Percentiles rank a stretch among this genome's conserved stretches.
phyloP scores from a whole-genome alignment of 1,139 yeast genomes.

The Candida sanyaensis region DNA sequence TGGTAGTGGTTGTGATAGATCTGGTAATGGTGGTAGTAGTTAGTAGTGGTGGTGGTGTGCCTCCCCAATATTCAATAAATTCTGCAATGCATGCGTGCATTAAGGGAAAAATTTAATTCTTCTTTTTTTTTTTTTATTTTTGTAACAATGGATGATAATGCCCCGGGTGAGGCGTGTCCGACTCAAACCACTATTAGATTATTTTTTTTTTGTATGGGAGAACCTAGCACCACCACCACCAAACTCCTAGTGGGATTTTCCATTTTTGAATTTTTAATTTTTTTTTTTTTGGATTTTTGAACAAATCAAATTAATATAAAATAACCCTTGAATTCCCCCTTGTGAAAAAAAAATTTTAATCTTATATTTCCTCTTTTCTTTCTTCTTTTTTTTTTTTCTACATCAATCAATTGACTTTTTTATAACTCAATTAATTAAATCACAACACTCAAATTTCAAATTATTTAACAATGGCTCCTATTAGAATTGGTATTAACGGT shows the following conservation, averaged over 20 bases:
- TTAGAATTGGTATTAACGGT: conserved; percentile 79
- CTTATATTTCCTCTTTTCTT: background rate
- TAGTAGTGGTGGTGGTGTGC: conserved; percentile 4
- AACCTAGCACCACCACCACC: background rate
- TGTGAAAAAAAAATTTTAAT: conserved; percentile 1
- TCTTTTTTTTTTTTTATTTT: too few relatives aligned
- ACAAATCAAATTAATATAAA: conserved; percentile 1
- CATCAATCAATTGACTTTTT: conserved; percentile 10
- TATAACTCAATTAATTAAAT: conserved; percentile 7
- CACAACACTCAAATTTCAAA: conserved; percentile 6
- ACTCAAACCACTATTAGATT: background rate
- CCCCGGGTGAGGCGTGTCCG: conserved; percentile 7
- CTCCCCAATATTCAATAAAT: too few relatives aligned
- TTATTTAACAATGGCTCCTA: conserved; percentile 27
- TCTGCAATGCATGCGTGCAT: background rate
- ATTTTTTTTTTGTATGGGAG: background rate
- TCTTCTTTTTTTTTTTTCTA: conserved; percentile 5
- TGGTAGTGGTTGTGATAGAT: background rate
- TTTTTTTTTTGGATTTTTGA: too few relatives aligned
- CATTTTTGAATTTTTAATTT: too few relatives aligned
- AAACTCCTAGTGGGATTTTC: too few relatives aligned
- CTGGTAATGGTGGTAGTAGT: too few relatives aligned
- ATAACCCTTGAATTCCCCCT: conserved; percentile 7
- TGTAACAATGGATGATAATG: conserved; percentile 6
- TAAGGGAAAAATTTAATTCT: background rate